A percentile compares a stretch with the other conserved stretches of the same genome.
These are phyloP conservation scores for Podospora didyma DNA, from an alignment of 495 filamentous ascomycete genomes.

Conservation along the genomic window DNA sequence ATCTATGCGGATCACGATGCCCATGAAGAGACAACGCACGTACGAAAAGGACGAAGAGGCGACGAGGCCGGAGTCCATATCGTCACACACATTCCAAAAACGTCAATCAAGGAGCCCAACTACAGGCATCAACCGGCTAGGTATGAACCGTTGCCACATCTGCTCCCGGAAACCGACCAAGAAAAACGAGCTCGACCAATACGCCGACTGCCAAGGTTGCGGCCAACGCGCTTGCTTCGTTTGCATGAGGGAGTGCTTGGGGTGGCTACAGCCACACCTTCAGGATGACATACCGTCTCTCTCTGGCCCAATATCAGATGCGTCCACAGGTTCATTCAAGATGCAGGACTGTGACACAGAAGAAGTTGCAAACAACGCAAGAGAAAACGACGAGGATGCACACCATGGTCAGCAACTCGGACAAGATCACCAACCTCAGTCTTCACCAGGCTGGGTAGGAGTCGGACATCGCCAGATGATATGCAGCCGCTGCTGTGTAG, in stretches of 20 bases:
- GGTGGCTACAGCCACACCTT: slow-evolving; percentile 24
- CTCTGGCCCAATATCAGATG: background rate
- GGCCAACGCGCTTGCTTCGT: slow-evolving; percentile 44
- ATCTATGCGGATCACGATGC: slow-evolving; percentile 26
- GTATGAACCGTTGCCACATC: slow-evolving; percentile 43
- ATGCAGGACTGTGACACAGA: slow-evolving; percentile 36
- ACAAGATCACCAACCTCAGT: background rate
- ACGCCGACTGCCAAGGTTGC: slow-evolving; percentile 43
- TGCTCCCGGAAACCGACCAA: slow-evolving; percentile 44
- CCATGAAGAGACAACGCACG: slow-evolving; percentile 31
- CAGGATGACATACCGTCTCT: background rate
- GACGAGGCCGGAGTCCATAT: slow-evolving; percentile 9
- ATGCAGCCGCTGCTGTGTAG: slow-evolving; percentile 46
- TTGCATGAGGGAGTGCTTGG: slow-evolving; percentile 44
- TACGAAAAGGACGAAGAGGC: slow-evolving; percentile 4
- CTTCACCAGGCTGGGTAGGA: slow-evolving; percentile 24
- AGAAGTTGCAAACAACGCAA: background rate
- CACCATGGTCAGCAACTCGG: background rate
- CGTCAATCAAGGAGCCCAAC: slow-evolving; percentile 2
- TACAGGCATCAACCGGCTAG: slow-evolving; percentile 12
- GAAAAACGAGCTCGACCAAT: slow-evolving; percentile 46
- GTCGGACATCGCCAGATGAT: slow-evolving; percentile 37
- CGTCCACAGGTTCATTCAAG: slow-evolving; percentile 26
- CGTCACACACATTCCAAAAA: slow-evolving; percentile 2
- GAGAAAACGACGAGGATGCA: background rate